These are phyloP conservation scores for Fusarium sp. DNA, from an alignment of 2,329 filamentous ascomycete genomes.

Conservation along the genomic window DNA sequence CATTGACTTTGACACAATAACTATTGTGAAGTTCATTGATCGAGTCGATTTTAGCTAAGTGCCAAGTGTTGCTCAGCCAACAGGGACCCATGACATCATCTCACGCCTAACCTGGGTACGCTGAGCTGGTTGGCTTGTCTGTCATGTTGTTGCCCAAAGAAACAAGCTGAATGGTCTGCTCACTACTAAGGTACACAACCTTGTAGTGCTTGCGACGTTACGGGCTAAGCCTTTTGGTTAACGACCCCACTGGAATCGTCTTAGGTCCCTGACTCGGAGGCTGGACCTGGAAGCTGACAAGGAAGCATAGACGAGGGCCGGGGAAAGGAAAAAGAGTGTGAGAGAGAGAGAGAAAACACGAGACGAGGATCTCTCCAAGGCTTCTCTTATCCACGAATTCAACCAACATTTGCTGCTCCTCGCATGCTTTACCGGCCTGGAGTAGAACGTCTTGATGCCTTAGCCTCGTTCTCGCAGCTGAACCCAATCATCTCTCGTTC, in stretches of 20 bases:
- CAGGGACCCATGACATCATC: slow-evolving; percentile 46
- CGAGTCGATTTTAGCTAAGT: neutral
- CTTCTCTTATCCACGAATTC: slow-evolving; percentile 6
- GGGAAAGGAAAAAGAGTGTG: slow-evolving; percentile 7
- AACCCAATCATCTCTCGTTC: slow-evolving; percentile 12
- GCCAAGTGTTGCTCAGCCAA: slow-evolving; percentile 46
- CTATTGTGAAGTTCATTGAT: neutral
- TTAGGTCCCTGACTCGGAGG: slow-evolving; percentile 32
- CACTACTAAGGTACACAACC: slow-evolving; percentile 15
- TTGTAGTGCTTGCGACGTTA: slow-evolving; percentile 28
- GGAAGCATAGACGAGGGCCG: slow-evolving; percentile 6
- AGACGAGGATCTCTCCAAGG: slow-evolving; percentile 2
- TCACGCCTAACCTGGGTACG: neutral
- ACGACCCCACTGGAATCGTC: slow-evolving; percentile 35
- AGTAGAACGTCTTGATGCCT: slow-evolving; percentile 19
- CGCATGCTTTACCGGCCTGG: slow-evolving; percentile 25
- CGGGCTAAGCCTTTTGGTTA: slow-evolving; percentile 13
- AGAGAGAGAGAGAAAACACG: slow-evolving; percentile 8
- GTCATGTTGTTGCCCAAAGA: slow-evolving; percentile 30
- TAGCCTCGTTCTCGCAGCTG: slow-evolving; percentile 4
- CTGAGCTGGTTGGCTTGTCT: slow-evolving; percentile 8
- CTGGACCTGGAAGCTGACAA: slow-evolving; percentile 9
- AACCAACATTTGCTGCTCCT: neutral
- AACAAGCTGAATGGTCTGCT: slow-evolving; percentile 16
- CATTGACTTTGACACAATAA: neutral